A percentile compares a stretch with the other conserved stretches of the same genome.
Evolutionary conservation across 345 rosid genomes (phyloP).

Genomic region (Litchi chinensis): DNA sequence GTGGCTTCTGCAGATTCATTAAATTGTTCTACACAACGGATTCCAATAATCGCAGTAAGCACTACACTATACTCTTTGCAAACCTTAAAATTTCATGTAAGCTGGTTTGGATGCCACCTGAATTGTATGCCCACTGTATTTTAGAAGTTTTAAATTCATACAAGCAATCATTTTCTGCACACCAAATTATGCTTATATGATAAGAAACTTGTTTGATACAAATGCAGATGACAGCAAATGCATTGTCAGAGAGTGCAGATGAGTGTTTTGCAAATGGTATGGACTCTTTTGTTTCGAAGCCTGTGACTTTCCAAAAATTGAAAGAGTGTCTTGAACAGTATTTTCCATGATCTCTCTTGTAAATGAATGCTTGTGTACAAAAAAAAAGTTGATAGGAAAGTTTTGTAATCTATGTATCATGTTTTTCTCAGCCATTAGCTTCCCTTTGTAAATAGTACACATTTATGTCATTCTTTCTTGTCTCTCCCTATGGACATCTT

Average conservation of each 20-base stretch:
- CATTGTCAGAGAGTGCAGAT: constrained; percentile 86
- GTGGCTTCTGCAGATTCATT: constrained; percentile 27
- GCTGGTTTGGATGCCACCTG: too few species aligned
- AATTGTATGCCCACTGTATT: too few species aligned
- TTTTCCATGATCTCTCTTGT: constrained; percentile 44
- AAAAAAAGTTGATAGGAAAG: constrained; percentile 49
- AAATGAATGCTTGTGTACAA: constrained; percentile 45
- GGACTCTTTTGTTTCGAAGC: constrained; percentile 93
- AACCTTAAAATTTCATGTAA: background rate
- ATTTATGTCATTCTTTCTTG: constrained; percentile 13
- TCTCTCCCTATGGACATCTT: background rate
- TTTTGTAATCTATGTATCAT: constrained; percentile 52
- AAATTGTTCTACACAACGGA: constrained; percentile 34
- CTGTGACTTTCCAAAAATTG: constrained; percentile 78
- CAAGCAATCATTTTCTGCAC: background rate
- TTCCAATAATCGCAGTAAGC: constrained; percentile 88
- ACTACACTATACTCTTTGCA: background rate
- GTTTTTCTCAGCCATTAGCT: constrained; percentile 31
- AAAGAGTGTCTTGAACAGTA: constrained; percentile 72
- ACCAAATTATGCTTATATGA: background rate
- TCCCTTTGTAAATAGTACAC: constrained; percentile 36
- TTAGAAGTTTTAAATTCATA: background rate
- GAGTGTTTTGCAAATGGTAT: constrained; percentile 92
- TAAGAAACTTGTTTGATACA: background rate
- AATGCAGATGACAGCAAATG: constrained; percentile 95